These are phyloP conservation scores for Botrytis aclada DNA, from an alignment of 2,329 filamentous ascomycete genomes.

Conservation along the genomic window DNA sequence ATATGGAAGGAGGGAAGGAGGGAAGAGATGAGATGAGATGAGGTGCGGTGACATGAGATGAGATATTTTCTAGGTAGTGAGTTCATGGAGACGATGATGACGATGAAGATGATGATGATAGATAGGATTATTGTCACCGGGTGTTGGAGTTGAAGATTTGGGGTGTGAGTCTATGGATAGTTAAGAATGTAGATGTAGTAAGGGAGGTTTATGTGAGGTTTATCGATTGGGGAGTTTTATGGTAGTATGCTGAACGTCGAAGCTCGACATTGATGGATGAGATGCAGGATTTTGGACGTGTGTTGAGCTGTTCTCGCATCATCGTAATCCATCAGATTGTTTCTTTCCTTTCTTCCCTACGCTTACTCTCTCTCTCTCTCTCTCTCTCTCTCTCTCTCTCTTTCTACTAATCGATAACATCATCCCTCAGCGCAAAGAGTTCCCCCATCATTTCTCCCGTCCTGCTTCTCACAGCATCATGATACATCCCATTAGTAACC, in stretches of 20 bases:
- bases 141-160: not conserved
- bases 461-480: conserved; percentile 73
- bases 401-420: conserved; percentile 51
- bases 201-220: not conserved
- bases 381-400: not conserved
- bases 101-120: too few relatives aligned
- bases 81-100: too few relatives aligned
- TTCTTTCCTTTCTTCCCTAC: too few relatives aligned
- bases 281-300: not conserved
- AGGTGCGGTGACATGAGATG: too few relatives aligned
- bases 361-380: too few relatives aligned
- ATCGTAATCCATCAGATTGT: not conserved
- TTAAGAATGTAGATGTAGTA: not conserved
- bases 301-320: not conserved
- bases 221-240: not conserved
- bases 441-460: conserved; percentile 73
- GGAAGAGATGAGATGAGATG: too few relatives aligned
- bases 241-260: not conserved
- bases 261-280: not conserved
- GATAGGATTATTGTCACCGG: too few relatives aligned
- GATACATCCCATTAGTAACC: conserved; percentile 83
- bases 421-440: conserved; percentile 74
- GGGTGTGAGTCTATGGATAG: not conserved
- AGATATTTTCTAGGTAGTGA: not conserved
- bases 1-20: too few relatives aligned